phyloP scores from a whole-genome alignment of 306 rosid genomes.

The Vachellia pachyceras region DNA sequence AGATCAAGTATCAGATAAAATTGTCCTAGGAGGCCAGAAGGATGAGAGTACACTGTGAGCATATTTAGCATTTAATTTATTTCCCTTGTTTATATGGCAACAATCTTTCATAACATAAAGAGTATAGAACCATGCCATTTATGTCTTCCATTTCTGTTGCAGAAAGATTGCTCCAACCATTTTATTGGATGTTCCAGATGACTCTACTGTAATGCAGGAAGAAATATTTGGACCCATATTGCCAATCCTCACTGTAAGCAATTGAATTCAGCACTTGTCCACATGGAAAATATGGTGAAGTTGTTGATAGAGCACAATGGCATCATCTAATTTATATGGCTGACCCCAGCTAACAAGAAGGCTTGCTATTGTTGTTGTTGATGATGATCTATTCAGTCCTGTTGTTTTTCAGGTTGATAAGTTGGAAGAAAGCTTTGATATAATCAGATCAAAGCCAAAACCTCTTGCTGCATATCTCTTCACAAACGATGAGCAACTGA shows the following conservation, averaged over 20 bases:
- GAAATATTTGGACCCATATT: slow-evolving; percentile 85
- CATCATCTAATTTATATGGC: no score
- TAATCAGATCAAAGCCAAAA: slow-evolving; percentile 74
- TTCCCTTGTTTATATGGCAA: slow-evolving; percentile 23
- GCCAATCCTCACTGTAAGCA: slow-evolving; percentile 76
- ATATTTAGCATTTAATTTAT: not conserved
- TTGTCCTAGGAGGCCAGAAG: slow-evolving; percentile 80
- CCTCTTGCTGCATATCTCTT: slow-evolving; percentile 86
- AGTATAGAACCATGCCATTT: slow-evolving; percentile 21
- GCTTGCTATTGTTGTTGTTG: no score
- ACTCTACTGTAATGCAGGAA: slow-evolving; percentile 71
- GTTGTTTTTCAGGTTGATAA: slow-evolving; percentile 63
- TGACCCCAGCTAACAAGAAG: no score
- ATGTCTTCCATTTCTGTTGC: slow-evolving; percentile 34
- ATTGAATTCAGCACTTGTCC: slow-evolving; percentile 10
- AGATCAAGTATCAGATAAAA: slow-evolving; percentile 64
- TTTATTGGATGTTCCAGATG: slow-evolving; percentile 72
- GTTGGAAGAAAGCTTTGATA: slow-evolving; percentile 59
- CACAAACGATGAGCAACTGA: slow-evolving; percentile 72
- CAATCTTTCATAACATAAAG: not conserved
- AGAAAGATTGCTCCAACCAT: slow-evolving; percentile 86
- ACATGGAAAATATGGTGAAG: slow-evolving; percentile 4
- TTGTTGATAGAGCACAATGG: no score
- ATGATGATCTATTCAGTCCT: no score
- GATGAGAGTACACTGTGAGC: slow-evolving; percentile 71